Evolutionary conservation across 345 rosid genomes (phyloP), one percentile per base, ranked within the genome.

Genomic region (Populus euphratica): DNA sequence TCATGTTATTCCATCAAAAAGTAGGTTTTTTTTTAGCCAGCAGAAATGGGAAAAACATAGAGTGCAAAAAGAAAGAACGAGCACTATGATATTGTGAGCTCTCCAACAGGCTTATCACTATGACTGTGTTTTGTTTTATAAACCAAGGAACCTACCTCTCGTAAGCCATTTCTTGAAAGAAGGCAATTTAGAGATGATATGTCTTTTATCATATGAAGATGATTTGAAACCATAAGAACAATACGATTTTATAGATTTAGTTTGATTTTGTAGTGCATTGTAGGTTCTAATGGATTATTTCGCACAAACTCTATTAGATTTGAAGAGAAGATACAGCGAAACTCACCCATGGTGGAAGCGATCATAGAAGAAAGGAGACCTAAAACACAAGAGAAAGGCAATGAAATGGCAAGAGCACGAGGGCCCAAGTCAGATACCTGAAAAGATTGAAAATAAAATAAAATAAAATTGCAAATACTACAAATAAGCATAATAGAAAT

Each of bases 341-440:
- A 73, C 82, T 84, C 74, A 87, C 87, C 90, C 88, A 86, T 86
- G 64, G 85, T 82, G 73, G 88, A 80, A 77, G 90, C 83, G 36
- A 87, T 86, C 88, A 86, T 82, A 36, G 90, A 84, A 54, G 90
- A 87, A 44, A 84, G 85, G 68, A 87, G 88, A 77, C 88, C 90
- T 36, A 87, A 77, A 70, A 82, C 85, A 76, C 90, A 87, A 27
- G 88, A 72, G 80, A 82, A 84, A 35, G 90, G 90, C 76, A 87
- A 68, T 21, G 88, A 86, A 41, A 86, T 79, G 49, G 88, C 88
- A 23, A 87, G 80, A 73, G 88, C 90, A 61, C 86, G 83, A 76
- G 90, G 76, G n/a, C 86, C 87, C 82, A 87, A 54, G 63, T 79
- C 77, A 3, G 84, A 76, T 50, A 86, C 86, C 89, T 86, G 83